Percentiles rank a stretch among this genome's conserved stretches.
phyloP scores from a whole-genome alignment of 306 rosid species.

The Cucurbita pepo region DNA sequence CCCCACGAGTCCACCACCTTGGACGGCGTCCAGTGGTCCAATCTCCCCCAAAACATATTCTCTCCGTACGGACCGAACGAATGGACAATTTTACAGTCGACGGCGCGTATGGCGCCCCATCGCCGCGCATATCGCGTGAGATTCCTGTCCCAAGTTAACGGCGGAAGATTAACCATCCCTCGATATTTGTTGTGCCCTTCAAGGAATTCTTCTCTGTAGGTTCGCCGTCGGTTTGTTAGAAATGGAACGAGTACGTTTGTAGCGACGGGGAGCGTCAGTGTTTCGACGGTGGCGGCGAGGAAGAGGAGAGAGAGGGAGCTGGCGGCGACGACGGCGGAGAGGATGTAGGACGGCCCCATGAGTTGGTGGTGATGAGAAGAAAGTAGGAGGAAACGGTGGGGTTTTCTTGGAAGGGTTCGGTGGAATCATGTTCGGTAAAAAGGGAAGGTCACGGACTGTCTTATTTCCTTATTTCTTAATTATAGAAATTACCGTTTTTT shows the following conservation, averaged over 20 bases:
- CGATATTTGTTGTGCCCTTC: slow-evolving; percentile 39
- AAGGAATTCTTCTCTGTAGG: slow-evolving; percentile 21
- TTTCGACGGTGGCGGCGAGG: too few relatives aligned
- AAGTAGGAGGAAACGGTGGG: background rate
- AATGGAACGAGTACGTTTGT: background rate
- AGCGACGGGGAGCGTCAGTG: background rate
- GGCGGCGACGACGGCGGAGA: background rate
- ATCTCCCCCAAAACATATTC: slow-evolving; percentile 43
- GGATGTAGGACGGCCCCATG: background rate
- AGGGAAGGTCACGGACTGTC: background rate
- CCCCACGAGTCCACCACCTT: slow-evolving; percentile 36
- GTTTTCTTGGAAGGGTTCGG: background rate
- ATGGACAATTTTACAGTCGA: slow-evolving; percentile 30
- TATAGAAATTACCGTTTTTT: background rate
- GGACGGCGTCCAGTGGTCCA: slow-evolving; percentile 14
- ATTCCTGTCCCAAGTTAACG: slow-evolving; percentile 20
- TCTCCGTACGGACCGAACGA: slow-evolving; percentile 29
- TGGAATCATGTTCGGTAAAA: background rate
- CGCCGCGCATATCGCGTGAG: slow-evolving; percentile 22
- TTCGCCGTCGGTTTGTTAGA: too few relatives aligned
- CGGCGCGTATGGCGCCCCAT: slow-evolving; percentile 15
- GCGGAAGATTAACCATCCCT: background rate
- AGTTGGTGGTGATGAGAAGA: background rate
- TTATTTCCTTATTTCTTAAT: background rate
- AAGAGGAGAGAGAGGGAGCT: background rate